Evolutionary conservation across 192 early-diverging fungal genomes (phyloP).

Genomic region (Dissophora ornata): DNA sequence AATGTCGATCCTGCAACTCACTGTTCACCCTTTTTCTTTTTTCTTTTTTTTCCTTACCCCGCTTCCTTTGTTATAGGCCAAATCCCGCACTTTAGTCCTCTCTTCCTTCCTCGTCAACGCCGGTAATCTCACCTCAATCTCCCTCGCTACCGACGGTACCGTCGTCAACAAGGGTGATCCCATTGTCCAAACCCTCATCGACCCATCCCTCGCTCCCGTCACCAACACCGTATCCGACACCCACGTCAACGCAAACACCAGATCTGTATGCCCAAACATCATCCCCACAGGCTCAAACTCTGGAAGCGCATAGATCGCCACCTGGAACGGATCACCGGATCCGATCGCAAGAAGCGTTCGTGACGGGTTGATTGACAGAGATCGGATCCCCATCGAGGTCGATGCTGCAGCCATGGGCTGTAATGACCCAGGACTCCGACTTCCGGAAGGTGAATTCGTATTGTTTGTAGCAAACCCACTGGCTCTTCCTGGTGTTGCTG

Average conservation of each 20-base stretch:
- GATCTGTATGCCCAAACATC: conserved; percentile 71
- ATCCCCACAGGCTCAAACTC: conserved; percentile 65
- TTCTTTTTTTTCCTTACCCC: conserved; percentile 14
- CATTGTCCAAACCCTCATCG: conserved; percentile 65
- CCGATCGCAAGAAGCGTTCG: conserved; percentile 73
- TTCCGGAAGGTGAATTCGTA: background rate
- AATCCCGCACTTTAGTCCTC: conserved; percentile 66
- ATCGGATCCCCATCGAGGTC: conserved; percentile 64
- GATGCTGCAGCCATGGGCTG: conserved; percentile 4
- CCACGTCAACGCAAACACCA: conserved; percentile 75
- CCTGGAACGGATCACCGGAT: conserved; percentile 66
- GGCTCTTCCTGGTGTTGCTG: no score
- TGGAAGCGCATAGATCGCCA: conserved; percentile 71
- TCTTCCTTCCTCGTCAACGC: conserved; percentile 48
- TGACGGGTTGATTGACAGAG: conserved; percentile 70
- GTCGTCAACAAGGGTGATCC: conserved; percentile 28
- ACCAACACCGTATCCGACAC: conserved; percentile 67
- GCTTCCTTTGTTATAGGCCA: conserved; percentile 54
- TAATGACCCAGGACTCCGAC: background rate
- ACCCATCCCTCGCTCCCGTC: conserved; percentile 70
- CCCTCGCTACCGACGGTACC: conserved; percentile 19
- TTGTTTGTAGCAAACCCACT: no score
- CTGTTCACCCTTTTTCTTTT: no score
- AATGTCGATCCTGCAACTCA: no score
- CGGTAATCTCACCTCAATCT: conserved; percentile 46